Evolutionary conservation across 2,329 filamentous ascomycete species (phyloP).

Genomic region (Cladosporium sp.): DNA sequence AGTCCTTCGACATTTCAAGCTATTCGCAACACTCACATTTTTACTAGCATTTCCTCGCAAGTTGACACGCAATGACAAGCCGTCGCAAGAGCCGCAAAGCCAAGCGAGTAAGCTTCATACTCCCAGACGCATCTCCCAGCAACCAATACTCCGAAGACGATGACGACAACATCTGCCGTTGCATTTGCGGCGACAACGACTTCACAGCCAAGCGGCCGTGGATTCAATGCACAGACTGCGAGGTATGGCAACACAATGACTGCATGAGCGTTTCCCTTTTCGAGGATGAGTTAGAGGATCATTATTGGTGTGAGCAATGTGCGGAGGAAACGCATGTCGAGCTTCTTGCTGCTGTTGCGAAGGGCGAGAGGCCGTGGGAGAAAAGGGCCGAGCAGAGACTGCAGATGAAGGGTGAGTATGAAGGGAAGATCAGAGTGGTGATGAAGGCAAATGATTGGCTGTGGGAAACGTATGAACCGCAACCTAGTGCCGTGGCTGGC

Average conservation of each 20-base stretch:
- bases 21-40: too few relatives aligned
- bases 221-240: constrained; percentile 92
- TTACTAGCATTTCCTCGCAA: too few relatives aligned
- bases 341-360: constrained; percentile 69
- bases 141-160: constrained; percentile 39
- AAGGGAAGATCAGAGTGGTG: not conserved
- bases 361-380: constrained; percentile 84
- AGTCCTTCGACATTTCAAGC: too few relatives aligned
- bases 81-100: not conserved
- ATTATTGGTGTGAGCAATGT: constrained; percentile 92
- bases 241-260: constrained; percentile 94
- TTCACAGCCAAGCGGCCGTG: constrained; percentile 84
- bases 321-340: constrained; percentile 75
- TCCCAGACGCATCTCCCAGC: not conserved
- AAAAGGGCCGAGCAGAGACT: constrained; percentile 18
- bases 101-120: not conserved
- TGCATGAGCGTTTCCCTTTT: constrained; percentile 83
- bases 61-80: too few relatives aligned
- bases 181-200: constrained; percentile 84
- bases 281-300: constrained; percentile 63
- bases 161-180: constrained; percentile 65
- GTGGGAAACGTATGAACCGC: not conserved
- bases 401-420: not conserved
- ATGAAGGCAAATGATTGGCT: not conserved
- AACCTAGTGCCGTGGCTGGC: not conserved